A percentile compares a stretch with the other conserved stretches of the same genome.
phyloP scores from a whole-genome alignment of 2,329 filamentous ascomycete species.

The Botrytis tulipae region DNA sequence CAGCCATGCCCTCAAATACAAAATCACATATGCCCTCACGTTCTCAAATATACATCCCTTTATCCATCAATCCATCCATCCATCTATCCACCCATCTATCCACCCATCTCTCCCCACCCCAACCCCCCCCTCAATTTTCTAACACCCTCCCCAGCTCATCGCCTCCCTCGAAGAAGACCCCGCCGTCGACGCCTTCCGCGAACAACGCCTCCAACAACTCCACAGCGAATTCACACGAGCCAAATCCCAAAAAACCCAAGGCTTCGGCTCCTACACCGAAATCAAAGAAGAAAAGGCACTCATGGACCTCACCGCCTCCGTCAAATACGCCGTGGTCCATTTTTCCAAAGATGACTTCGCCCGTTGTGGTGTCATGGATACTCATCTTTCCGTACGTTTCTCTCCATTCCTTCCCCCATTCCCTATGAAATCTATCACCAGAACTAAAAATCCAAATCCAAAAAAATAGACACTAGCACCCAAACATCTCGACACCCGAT shows the following conservation, averaged over 20 bases:
- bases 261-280: constrained; percentile 53
- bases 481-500: constrained; percentile 57
- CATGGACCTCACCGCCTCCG: constrained; percentile 47
- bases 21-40: neutral
- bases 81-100: neutral
- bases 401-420: neutral
- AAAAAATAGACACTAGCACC: constrained; percentile 46
- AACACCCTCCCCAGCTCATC: constrained; percentile 48
- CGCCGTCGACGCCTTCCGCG: constrained; percentile 53
- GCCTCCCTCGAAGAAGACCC: constrained; percentile 53
- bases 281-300: constrained; percentile 57
- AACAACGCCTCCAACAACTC: constrained; percentile 56
- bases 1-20: neutral
- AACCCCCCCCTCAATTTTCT: neutral
- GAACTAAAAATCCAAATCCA: constrained; percentile 17
- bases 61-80: neutral
- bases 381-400: constrained; percentile 39
- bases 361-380: constrained; percentile 44
- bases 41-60: neutral
- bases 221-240: constrained; percentile 54
- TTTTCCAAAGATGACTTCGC: constrained; percentile 45
- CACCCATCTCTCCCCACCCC: too few relatives aligned
- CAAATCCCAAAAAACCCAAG: constrained; percentile 49
- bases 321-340: constrained; percentile 43
- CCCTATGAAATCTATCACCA: too few relatives aligned